Evolutionary conservation across 2,329 filamentous ascomycete genomes (phyloP).

Genomic region (Polytolypa hystricis): DNA sequence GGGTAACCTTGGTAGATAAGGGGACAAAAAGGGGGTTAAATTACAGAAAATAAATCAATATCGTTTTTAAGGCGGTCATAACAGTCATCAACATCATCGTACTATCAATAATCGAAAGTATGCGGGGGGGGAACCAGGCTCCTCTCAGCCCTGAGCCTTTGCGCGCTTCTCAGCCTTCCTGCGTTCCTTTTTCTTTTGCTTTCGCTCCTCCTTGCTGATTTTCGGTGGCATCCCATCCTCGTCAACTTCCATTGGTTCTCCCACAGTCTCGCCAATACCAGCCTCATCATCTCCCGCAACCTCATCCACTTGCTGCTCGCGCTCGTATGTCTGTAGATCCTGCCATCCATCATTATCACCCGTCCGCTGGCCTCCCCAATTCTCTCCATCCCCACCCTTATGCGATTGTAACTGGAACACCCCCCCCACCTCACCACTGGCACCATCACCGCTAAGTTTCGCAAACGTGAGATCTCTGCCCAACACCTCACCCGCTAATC

Average conservation of each 20-base stretch:
- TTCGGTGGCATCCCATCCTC: conserved; percentile 31
- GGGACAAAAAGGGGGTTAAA: no score
- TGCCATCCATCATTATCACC: conserved; percentile 14
- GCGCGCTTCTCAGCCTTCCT: conserved; percentile 34
- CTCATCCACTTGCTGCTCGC: conserved; percentile 29
- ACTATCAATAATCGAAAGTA: conserved; percentile 6
- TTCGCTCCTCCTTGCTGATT: conserved; percentile 43
- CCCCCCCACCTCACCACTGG: conserved; percentile 2
- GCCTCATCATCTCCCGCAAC: conserved; percentile 19
- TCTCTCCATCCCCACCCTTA: conserved; percentile 11
- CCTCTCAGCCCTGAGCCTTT: conserved; percentile 19
- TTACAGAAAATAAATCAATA: no score
- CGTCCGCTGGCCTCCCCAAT: conserved; percentile 24
- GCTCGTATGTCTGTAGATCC: conserved; percentile 22
- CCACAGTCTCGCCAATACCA: conserved; percentile 19
- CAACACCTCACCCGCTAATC: conserved; percentile 31
- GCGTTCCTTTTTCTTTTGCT: conserved; percentile 45
- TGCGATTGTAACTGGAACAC: conserved; percentile 6
- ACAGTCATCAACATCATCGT: no score
- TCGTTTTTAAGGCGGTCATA: no score
- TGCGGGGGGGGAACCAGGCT: neutral
- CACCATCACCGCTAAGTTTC: conserved; percentile 15
- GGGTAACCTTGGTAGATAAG: no score
- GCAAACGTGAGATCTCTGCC: conserved; percentile 30
- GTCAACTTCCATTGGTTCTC: conserved; percentile 28